These are phyloP conservation scores for Pythium dissimile DNA, from an alignment of 352 stramenopile genomes.

Conservation along the genomic window DNA sequence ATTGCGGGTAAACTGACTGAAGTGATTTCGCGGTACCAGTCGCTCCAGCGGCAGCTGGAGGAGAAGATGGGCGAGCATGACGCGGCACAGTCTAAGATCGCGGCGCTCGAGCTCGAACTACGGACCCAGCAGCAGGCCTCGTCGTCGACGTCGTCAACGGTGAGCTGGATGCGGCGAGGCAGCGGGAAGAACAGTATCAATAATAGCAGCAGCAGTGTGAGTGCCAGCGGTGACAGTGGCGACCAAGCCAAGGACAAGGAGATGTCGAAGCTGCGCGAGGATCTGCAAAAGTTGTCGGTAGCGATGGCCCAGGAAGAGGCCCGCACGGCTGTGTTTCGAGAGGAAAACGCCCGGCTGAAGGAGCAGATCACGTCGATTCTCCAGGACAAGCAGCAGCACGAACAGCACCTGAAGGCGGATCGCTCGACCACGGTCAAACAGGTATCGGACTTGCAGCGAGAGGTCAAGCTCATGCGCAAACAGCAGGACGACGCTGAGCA, in stretches of 20 bases:
- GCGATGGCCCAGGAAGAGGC: conserved; percentile 42
- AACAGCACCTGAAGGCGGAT: conserved; percentile 32
- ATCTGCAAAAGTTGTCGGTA: conserved; percentile 26
- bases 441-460: conserved; percentile 41
- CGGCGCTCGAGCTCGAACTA: conserved; percentile 53
- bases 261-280: conserved; percentile 30
- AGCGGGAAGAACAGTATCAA: conserved; percentile 10
- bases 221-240: background rate
- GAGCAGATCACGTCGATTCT: conserved; percentile 40
- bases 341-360: conserved; percentile 52
- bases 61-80: conserved; percentile 47
- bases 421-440: conserved; percentile 11
- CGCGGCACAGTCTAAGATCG: conserved; percentile 40
- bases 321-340: conserved; percentile 41
- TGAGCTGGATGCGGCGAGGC: conserved; percentile 18
- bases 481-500: conserved; percentile 59
- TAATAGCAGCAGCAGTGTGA: too few species aligned
- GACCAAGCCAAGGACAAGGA: conserved; percentile 26
- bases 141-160: conserved; percentile 5
- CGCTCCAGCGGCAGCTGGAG: conserved; percentile 48
- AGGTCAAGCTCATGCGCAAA: conserved; percentile 37
- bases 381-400: conserved; percentile 49
- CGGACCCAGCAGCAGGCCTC: conserved; percentile 14
- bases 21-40: conserved; percentile 43
- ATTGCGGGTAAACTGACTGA: conserved; percentile 48